Conservation (phyloP, 176 grass and related monocot genomes). For the Pharus latifolius region DNA sequence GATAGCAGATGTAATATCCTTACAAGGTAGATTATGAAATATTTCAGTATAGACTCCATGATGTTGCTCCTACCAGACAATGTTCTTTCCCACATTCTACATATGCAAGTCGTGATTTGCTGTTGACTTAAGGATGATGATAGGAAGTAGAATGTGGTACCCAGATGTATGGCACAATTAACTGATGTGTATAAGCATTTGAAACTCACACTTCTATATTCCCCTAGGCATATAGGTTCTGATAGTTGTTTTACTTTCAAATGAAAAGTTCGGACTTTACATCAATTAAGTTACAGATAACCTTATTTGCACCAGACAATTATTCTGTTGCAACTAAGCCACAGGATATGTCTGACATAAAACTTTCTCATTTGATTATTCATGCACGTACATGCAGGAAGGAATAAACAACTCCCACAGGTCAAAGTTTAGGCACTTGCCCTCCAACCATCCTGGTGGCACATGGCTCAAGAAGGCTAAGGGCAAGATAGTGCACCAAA, state of each 20-base stretch:
- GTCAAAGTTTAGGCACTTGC: not conserved
- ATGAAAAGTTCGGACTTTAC: not conserved
- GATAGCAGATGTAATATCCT: not conserved
- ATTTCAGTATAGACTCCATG: not conserved
- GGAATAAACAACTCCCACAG: not conserved
- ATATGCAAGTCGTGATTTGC: not conserved
- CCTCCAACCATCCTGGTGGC: not conserved
- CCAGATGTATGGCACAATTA: not conserved
- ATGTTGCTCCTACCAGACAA: not conserved
- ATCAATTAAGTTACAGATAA: not conserved
- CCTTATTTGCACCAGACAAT: not conserved
- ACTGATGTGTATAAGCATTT: not conserved
- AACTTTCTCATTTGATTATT: not conserved
- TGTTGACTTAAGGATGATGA: not conserved
- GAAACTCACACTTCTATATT: not conserved
- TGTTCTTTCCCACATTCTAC: not conserved
- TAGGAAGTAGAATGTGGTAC: not conserved
- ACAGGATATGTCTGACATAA: constrained; percentile 7
- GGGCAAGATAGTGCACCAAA: not conserved
- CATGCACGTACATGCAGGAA: not conserved
- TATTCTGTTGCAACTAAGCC: not conserved
- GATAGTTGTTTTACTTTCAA: not conserved
- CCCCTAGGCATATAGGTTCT: not conserved
- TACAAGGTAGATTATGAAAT: not conserved
- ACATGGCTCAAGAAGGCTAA: constrained; percentile 30